Percentiles rank a stretch among this genome's conserved stretches.
Evolutionary conservation across 129 eudicot species (phyloP).

Genomic region (Pittosporum tobira): DNA sequence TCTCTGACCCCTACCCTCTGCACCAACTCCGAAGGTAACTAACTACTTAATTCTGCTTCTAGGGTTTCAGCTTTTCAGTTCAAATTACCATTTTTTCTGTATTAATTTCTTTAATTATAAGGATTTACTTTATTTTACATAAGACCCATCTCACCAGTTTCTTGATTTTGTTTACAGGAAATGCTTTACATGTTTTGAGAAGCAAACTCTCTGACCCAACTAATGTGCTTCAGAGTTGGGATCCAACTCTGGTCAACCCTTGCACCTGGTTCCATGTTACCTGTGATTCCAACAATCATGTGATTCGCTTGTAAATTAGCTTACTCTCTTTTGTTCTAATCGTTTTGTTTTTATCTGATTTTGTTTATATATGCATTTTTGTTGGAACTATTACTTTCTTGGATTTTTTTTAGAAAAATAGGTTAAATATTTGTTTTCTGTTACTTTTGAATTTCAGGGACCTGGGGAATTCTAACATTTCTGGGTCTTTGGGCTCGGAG

Average conservation of each 20-base stretch:
- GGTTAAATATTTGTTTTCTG: background rate
- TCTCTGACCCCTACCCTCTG: constrained; percentile 34
- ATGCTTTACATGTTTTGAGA: constrained; percentile 69
- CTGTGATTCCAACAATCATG: constrained; percentile 56
- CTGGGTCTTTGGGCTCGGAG: constrained; percentile 72
- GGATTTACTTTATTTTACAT: constrained; percentile 12
- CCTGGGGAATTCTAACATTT: constrained; percentile 79
- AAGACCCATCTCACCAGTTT: constrained; percentile 10
- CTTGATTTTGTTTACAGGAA: constrained; percentile 43
- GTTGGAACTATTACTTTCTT: too few relatives aligned
- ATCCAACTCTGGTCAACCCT: constrained; percentile 86
- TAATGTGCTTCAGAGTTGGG: constrained; percentile 80
- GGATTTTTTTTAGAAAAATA: too few relatives aligned
- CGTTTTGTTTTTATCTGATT: too few relatives aligned
- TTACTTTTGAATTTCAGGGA: constrained; percentile 47
- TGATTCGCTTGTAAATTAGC: constrained; percentile 74
- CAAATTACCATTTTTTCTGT: background rate
- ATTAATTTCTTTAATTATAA: constrained; percentile 9
- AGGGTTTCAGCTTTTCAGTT: too few relatives aligned
- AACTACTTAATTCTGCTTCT: too few relatives aligned
- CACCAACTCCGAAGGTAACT: constrained; percentile 65
- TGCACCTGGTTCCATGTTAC: constrained; percentile 96
- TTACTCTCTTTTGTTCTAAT: constrained; percentile 7
- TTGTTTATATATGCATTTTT: background rate
- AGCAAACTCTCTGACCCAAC: constrained; percentile 64